A percentile compares a stretch with the other conserved stretches of the same genome.
These are phyloP conservation scores for Agapanthus africanus DNA, from an alignment of 106 monocot genomes.

Conservation along the genomic window DNA sequence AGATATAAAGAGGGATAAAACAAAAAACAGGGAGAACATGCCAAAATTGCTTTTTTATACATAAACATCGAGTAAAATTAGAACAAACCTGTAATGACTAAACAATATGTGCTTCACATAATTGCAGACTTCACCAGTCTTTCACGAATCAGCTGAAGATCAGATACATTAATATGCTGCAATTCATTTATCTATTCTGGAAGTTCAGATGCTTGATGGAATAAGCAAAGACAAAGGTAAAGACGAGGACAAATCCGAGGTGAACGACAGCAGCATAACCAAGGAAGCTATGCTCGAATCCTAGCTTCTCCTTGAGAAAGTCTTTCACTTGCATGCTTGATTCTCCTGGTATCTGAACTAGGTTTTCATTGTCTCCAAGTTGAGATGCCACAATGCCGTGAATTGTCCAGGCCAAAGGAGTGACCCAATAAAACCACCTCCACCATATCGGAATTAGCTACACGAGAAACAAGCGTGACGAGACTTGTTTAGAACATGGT, in stretches of 20 bases:
- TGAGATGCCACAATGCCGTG: constrained; percentile 67
- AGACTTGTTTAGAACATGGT: neutral
- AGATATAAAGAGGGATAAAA: neutral
- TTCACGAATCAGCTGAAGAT: neutral
- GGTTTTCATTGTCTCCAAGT: constrained; percentile 30
- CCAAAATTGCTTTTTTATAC: neutral
- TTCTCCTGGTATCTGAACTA: constrained; percentile 41
- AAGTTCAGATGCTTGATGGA: constrained; percentile 77
- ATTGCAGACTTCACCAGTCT: neutral
- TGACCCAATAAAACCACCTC: constrained; percentile 91
- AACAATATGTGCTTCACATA: neutral
- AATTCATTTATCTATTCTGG: constrained; percentile 47
- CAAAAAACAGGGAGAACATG: neutral
- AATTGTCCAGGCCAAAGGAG: constrained; percentile 69
- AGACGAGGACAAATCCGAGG: constrained; percentile 44
- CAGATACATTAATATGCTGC: neutral
- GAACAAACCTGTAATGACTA: neutral
- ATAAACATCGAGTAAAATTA: neutral
- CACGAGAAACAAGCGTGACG: too few relatives aligned
- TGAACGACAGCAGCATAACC: constrained; percentile 47
- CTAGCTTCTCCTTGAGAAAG: constrained; percentile 44
- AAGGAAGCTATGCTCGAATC: constrained; percentile 51
- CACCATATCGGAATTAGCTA: constrained; percentile 82
- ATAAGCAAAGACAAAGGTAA: constrained; percentile 60
- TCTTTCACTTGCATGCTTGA: constrained; percentile 28